Evolutionary conservation across 257 asterid species (phyloP).

Genomic region (Petunia secreta): DNA sequence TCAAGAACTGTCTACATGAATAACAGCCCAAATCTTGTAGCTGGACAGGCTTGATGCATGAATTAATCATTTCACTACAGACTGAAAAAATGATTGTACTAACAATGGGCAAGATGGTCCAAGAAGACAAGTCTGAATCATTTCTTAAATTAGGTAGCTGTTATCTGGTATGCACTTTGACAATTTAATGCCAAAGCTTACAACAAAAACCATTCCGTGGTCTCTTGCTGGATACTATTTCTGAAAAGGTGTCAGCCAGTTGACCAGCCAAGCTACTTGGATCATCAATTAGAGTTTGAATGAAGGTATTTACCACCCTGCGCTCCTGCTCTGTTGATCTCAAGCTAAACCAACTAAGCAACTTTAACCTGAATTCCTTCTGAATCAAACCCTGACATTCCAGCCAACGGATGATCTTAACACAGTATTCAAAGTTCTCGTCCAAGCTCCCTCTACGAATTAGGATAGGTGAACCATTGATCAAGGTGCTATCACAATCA

Average conservation of each 20-base stretch:
- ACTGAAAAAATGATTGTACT: slow-evolving; percentile 26
- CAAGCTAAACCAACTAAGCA: slow-evolving; percentile 93
- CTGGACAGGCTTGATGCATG: slow-evolving; percentile 25
- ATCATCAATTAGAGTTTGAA: slow-evolving; percentile 49
- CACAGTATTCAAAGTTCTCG: slow-evolving; percentile 84
- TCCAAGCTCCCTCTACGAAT: slow-evolving; percentile 58
- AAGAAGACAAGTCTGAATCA: slow-evolving; percentile 12
- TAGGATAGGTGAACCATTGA: slow-evolving; percentile 72
- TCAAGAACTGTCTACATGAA: slow-evolving; percentile 7
- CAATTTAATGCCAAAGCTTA: slow-evolving; percentile 53
- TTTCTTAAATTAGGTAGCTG: slow-evolving; percentile 14
- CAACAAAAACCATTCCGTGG: slow-evolving; percentile 52
- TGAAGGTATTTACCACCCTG: slow-evolving; percentile 84
- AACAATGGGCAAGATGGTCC: slow-evolving; percentile 19
- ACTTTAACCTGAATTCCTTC: slow-evolving; percentile 76
- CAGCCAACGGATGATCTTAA: slow-evolving; percentile 84
- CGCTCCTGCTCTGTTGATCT: slow-evolving; percentile 91
- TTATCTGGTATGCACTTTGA: slow-evolving; percentile 13
- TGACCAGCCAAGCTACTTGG: slow-evolving; percentile 31
- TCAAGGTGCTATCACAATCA: slow-evolving; percentile 87
- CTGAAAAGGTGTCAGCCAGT: slow-evolving; percentile 51
- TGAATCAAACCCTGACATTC: slow-evolving; percentile 83
- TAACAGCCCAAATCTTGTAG: slow-evolving; percentile 21
- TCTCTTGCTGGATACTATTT: slow-evolving; percentile 49
- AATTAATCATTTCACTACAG: slow-evolving; percentile 30